Conservation (phyloP, 176 grass and related monocot species). For the Oryza coarctata region DNA sequence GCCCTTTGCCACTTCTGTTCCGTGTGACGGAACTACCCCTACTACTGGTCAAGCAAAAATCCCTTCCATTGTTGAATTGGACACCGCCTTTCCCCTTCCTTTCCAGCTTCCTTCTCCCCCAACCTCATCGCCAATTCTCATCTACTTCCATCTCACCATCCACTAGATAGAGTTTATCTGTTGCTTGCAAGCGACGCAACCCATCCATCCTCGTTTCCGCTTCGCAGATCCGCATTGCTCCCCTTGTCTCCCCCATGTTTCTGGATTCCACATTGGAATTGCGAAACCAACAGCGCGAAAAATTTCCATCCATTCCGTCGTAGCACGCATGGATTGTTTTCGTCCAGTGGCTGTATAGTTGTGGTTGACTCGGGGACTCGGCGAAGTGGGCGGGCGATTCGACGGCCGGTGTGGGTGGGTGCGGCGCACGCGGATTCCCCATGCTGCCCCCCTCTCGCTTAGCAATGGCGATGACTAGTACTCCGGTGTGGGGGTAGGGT, state of each 20-base stretch:
- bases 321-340: not conserved
- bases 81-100: not conserved
- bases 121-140: not conserved
- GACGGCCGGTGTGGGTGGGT: not conserved
- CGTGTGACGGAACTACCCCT: conserved; percentile 42
- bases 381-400: not conserved
- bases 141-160: not conserved
- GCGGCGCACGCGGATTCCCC: conserved; percentile 25
- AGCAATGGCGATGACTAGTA: not conserved
- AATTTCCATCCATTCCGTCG: not conserved
- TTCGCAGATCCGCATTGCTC: conserved; percentile 46
- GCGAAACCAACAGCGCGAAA: not conserved
- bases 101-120: not conserved
- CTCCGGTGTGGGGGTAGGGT: not conserved
- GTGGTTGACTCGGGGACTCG: not conserved
- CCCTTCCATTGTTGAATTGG: conserved; percentile 13
- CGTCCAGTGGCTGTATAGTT: conserved; percentile 26
- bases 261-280: not conserved
- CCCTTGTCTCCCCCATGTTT: not conserved
- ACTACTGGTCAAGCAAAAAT: conserved; percentile 13
- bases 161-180: not conserved
- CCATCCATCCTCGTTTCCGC: not conserved
- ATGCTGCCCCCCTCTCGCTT: conserved; percentile 13
- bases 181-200: not conserved
- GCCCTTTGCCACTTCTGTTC: not conserved